Conservation (phyloP, 1,284 basidiomycete species). For the Cryptococcus sp. region DNA sequence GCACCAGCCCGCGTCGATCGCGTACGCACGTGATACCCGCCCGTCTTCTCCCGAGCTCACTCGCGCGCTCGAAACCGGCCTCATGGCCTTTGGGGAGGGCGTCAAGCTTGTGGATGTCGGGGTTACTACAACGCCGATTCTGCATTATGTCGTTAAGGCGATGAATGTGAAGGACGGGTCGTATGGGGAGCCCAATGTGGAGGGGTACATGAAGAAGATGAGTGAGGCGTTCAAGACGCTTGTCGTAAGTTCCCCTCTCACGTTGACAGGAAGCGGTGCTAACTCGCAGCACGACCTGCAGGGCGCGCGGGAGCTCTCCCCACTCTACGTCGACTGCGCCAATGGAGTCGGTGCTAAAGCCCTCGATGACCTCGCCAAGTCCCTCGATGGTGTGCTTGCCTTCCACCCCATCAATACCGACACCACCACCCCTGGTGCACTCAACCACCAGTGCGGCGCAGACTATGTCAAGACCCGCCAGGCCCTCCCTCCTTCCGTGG, state of each 20-base stretch:
- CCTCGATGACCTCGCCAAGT: conserved; percentile 59
- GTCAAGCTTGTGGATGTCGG: conserved; percentile 55
- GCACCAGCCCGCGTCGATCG: conserved; percentile 70
- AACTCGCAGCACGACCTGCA: conserved; percentile 48
- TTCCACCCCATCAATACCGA: conserved; percentile 63
- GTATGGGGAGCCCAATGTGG: conserved; percentile 78
- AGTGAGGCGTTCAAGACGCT: conserved; percentile 81
- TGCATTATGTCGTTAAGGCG: conserved; percentile 91
- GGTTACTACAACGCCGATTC: conserved; percentile 87
- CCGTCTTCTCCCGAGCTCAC: conserved; percentile 84
- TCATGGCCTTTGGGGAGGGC: conserved; percentile 59
- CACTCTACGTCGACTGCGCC: conserved; percentile 88
- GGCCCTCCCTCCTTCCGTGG: conserved; percentile 61
- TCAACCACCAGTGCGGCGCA: conserved; percentile 89
- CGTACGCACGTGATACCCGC: conserved; percentile 91
- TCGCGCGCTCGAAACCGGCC: conserved; percentile 75
- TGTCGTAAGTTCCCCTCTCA: conserved; percentile 58
- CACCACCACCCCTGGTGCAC: conserved; percentile 63
- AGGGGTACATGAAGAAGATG: conserved; percentile 85
- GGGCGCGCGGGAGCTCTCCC: conserved; percentile 59
- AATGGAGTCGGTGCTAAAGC: conserved; percentile 90
- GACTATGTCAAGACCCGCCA: conserved; percentile 97
- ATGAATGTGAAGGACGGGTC: conserved; percentile 66
- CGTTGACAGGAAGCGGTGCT: background rate
- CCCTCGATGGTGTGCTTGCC: conserved; percentile 37